Percentiles rank a stretch among this genome's conserved stretches.
Evolutionary conservation across 805 yeast genomes (phyloP).

Genomic region (Candida montana): DNA sequence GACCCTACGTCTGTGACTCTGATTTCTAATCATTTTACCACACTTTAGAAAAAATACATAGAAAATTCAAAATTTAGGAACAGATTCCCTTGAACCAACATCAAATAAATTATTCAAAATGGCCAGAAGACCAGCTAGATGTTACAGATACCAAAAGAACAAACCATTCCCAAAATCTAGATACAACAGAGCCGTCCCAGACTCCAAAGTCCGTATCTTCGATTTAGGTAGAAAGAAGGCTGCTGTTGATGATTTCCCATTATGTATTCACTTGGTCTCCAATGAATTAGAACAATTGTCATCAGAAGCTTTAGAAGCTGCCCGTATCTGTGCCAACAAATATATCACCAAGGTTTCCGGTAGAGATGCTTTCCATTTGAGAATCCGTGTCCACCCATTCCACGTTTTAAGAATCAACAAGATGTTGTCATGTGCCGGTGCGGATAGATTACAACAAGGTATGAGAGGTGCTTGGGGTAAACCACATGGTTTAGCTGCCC

Average conservation of each 20-base stretch:
- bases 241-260: slow-evolving; percentile 94
- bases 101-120: slow-evolving; percentile 49
- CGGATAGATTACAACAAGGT: slow-evolving; percentile 99
- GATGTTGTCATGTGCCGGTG: slow-evolving; percentile 99
- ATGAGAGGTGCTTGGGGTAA: slow-evolving; percentile 99
- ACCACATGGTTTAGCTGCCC: slow-evolving; percentile 99
- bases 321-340: slow-evolving; percentile 99
- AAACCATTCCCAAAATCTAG: slow-evolving; percentile 99
- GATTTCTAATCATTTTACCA: slow-evolving; percentile 7
- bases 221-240: slow-evolving; percentile 99
- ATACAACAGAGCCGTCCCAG: slow-evolving; percentile 99
- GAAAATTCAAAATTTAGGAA: not conserved
- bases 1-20: slow-evolving; percentile 2
- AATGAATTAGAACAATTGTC: slow-evolving; percentile 99
- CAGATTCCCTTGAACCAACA: not conserved
- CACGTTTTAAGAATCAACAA: slow-evolving; percentile 99
- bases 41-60: not conserved
- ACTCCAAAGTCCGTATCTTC: slow-evolving; percentile 97
- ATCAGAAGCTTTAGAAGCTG: slow-evolving; percentile 99
- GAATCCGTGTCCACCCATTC: slow-evolving; percentile 99
- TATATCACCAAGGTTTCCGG: slow-evolving; percentile 97
- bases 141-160: slow-evolving; percentile 99
- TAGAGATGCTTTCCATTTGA: slow-evolving; percentile 99
- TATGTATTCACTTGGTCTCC: slow-evolving; percentile 98
- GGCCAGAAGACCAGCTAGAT: slow-evolving; percentile 99